Conservation (phyloP, 768 basidiomycete genomes). For the Auricularia auricula-judae region DNA sequence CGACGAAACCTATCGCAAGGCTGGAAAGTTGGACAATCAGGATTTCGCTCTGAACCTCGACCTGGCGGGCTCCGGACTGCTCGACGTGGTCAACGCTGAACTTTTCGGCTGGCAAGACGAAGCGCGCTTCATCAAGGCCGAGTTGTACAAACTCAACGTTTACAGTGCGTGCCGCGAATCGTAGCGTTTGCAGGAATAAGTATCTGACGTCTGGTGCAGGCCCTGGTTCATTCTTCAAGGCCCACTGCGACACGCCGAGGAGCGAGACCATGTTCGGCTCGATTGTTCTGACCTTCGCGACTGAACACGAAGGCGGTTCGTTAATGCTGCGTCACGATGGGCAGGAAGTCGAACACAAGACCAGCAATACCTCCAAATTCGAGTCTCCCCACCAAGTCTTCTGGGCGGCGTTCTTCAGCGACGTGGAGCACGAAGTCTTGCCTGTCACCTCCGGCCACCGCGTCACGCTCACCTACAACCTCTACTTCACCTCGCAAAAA, state of each 20-base stretch:
- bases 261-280: constrained; percentile 37
- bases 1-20: constrained; percentile 16
- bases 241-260: constrained; percentile 39
- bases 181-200: not conserved
- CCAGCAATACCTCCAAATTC: not conserved
- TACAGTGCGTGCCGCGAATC: constrained; percentile 23
- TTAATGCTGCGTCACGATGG: constrained; percentile 25
- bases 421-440: constrained; percentile 31
- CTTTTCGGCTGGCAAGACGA: not conserved
- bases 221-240: constrained; percentile 29
- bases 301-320: constrained; percentile 32
- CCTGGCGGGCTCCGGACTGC: not conserved
- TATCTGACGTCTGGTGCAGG: not conserved
- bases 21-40: constrained; percentile 14
- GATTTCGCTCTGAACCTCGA: constrained; percentile 12
- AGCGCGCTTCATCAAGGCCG: constrained; percentile 13
- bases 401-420: constrained; percentile 25
- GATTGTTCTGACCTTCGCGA: constrained; percentile 38
- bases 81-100: not conserved
- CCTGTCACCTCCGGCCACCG: constrained; percentile 26
- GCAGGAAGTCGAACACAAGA: constrained; percentile 11
- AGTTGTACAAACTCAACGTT: constrained; percentile 37
- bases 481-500: constrained; percentile 15
- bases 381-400: not conserved
- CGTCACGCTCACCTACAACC: constrained; percentile 24